Conservation (phyloP, 2,329 filamentous ascomycete genomes). For the Fusarium falciforme region DNA sequence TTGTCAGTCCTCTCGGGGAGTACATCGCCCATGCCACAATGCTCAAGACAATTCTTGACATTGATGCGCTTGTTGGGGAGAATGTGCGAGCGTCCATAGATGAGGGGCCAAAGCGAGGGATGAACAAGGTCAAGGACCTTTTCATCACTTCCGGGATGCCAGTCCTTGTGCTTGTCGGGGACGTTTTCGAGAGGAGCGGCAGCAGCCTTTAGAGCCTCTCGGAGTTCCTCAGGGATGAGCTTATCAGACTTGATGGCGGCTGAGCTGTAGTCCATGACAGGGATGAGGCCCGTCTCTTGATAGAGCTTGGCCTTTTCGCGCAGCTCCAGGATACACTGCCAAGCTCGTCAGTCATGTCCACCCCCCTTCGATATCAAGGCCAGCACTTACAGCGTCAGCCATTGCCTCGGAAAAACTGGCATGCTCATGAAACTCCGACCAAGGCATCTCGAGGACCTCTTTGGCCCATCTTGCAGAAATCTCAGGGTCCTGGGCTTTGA, state of each 20-base stretch:
- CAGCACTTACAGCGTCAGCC: slow-evolving; percentile 45
- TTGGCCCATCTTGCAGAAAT: slow-evolving; percentile 45
- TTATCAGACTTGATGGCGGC: slow-evolving; percentile 52
- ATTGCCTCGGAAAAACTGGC: slow-evolving; percentile 46
- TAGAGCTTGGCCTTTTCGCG: slow-evolving; percentile 48
- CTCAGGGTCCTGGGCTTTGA: slow-evolving; percentile 43
- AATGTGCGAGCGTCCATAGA: slow-evolving; percentile 46
- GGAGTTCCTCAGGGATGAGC: slow-evolving; percentile 39
- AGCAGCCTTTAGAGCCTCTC: slow-evolving; percentile 54
- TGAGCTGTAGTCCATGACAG: slow-evolving; percentile 48
- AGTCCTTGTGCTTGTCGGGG: slow-evolving; percentile 55
- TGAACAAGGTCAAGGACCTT: slow-evolving; percentile 37
- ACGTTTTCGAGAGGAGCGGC: slow-evolving; percentile 62
- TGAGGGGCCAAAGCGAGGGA: slow-evolving; percentile 40
- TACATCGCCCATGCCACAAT: slow-evolving; percentile 48
- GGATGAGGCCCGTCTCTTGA: slow-evolving; percentile 48
- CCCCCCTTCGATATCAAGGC: not conserved
- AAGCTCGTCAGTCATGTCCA: not conserved
- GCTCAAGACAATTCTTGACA: slow-evolving; percentile 50
- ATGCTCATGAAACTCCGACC: slow-evolving; percentile 35
- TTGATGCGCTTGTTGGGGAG: slow-evolving; percentile 49
- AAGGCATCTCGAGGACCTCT: slow-evolving; percentile 47
- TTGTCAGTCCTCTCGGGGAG: slow-evolving; percentile 30
- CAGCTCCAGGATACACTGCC: slow-evolving; percentile 49
- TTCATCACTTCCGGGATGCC: slow-evolving; percentile 35